Evolutionary conservation across 129 eudicot species (phyloP).

Genomic region (Silybum marianum): DNA sequence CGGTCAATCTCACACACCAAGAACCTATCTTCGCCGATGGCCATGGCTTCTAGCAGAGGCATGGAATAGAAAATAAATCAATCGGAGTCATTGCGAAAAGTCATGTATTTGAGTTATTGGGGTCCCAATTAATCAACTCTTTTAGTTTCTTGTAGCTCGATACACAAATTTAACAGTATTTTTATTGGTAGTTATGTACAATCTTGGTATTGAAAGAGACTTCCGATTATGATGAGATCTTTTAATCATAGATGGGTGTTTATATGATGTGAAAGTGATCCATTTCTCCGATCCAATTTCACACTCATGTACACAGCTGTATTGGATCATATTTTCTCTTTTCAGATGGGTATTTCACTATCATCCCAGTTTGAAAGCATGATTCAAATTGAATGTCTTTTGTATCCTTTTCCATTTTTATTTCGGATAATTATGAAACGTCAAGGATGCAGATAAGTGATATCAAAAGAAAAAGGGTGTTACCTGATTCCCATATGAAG

Average conservation of each 20-base stretch:
- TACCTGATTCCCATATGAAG: not conserved
- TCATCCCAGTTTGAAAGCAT: not conserved
- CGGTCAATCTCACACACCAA: conserved; percentile 39
- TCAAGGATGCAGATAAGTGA: not conserved
- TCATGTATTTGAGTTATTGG: conserved; percentile 46
- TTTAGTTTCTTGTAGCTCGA: too few relatives aligned
- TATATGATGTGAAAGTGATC: too few relatives aligned
- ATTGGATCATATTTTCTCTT: not conserved
- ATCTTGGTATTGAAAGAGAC: too few relatives aligned
- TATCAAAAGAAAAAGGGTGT: not conserved
- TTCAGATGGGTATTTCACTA: not conserved
- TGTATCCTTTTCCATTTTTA: not conserved
- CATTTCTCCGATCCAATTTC: not conserved
- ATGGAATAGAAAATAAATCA: conserved; percentile 8
- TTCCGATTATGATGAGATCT: too few relatives aligned
- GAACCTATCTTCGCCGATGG: conserved; percentile 27
- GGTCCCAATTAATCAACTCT: conserved; percentile 27
- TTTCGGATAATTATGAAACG: not conserved
- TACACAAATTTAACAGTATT: too few relatives aligned
- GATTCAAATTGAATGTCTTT: not conserved
- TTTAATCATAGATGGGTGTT: too few relatives aligned
- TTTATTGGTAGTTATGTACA: too few relatives aligned
- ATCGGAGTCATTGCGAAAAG: conserved; percentile 42
- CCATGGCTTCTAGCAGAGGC: conserved; percentile 16
- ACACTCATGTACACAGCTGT: not conserved